These are phyloP conservation scores for Aureobasidium melanogenum DNA, from an alignment of 2,329 filamentous ascomycete genomes.

Conservation along the genomic window DNA sequence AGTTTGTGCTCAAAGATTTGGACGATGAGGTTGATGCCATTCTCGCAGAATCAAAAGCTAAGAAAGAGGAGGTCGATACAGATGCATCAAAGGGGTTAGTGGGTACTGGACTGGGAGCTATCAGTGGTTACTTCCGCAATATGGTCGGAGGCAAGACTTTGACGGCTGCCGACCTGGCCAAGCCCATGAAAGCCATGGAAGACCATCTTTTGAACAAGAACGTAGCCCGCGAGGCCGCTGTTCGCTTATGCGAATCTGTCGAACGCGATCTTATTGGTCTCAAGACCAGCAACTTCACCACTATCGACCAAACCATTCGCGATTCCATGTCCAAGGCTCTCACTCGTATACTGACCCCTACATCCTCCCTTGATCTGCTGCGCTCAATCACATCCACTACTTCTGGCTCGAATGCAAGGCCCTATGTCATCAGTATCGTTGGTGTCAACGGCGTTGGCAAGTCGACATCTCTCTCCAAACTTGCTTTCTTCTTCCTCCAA, in stretches of 20 bases:
- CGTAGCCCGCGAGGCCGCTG: slow-evolving; percentile 85
- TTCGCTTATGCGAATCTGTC: slow-evolving; percentile 84
- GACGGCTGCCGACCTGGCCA: slow-evolving; percentile 49
- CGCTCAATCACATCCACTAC: slow-evolving; percentile 81
- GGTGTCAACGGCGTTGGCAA: slow-evolving; percentile 98
- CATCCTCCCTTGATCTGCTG: slow-evolving; percentile 85
- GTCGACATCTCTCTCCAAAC: slow-evolving; percentile 94
- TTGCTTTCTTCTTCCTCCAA: slow-evolving; percentile 94
- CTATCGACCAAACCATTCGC: slow-evolving; percentile 67
- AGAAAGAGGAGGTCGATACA: slow-evolving; percentile 42
- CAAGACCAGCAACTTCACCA: slow-evolving; percentile 88
- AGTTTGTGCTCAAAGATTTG: slow-evolving; percentile 88
- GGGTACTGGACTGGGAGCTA: slow-evolving; percentile 69
- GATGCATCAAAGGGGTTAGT: slow-evolving; percentile 55
- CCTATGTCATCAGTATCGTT: slow-evolving; percentile 96
- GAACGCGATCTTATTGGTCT: slow-evolving; percentile 82
- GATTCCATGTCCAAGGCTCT: slow-evolving; percentile 86
- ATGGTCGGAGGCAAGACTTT: slow-evolving; percentile 90
- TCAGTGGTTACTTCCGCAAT: slow-evolving; percentile 85
- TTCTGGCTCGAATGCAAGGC: slow-evolving; percentile 56
- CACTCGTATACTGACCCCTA: slow-evolving; percentile 91
- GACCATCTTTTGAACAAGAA: slow-evolving; percentile 93
- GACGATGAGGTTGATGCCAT: slow-evolving; percentile 91
- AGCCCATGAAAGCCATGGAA: slow-evolving; percentile 92
- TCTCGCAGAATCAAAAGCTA: slow-evolving; percentile 67